A percentile compares a stretch with the other conserved stretches of the same genome.
These are phyloP conservation scores for Candida frijolesensis DNA, from an alignment of 1,139 yeast species.

Conservation along the genomic window DNA sequence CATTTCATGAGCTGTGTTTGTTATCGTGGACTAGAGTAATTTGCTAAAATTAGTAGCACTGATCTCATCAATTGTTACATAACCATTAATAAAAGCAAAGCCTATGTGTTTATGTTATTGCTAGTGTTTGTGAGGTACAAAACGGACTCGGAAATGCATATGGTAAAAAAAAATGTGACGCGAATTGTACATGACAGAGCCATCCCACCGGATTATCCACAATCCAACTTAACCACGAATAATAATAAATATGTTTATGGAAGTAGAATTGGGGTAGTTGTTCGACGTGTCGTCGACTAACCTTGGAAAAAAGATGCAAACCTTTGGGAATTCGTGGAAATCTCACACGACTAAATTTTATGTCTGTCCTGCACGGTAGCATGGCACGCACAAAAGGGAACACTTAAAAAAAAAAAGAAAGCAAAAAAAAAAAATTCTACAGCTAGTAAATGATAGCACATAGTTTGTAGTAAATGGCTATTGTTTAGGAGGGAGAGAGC, in stretches of 20 bases:
- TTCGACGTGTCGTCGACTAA: too few species aligned
- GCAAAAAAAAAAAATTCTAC: not conserved
- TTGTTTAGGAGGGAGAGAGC: not conserved
- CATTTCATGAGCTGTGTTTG: too few species aligned
- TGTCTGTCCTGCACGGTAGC: too few species aligned
- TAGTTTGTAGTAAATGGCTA: too few species aligned
- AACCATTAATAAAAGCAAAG: not conserved
- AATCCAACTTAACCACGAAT: not conserved
- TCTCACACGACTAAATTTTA: too few species aligned
- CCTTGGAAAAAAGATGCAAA: too few species aligned
- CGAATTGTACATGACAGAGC: not conserved
- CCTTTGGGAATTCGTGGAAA: too few species aligned
- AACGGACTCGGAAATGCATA: not conserved
- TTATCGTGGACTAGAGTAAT: too few species aligned
- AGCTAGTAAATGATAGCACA: not conserved
- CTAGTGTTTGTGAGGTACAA: not conserved
- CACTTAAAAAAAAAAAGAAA: not conserved
- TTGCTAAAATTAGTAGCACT: not conserved
- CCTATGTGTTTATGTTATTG: not conserved
- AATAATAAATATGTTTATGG: too few species aligned
- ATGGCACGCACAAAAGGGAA: too few species aligned
- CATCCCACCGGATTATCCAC: too few species aligned
- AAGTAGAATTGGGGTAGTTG: too few species aligned
- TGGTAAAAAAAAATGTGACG: not conserved
- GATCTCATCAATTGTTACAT: not conserved